Percentiles rank a stretch among this genome's conserved stretches.
Conservation (phyloP, 805 yeast species). For the Hanseniaspora guilliermondii region DNA sequence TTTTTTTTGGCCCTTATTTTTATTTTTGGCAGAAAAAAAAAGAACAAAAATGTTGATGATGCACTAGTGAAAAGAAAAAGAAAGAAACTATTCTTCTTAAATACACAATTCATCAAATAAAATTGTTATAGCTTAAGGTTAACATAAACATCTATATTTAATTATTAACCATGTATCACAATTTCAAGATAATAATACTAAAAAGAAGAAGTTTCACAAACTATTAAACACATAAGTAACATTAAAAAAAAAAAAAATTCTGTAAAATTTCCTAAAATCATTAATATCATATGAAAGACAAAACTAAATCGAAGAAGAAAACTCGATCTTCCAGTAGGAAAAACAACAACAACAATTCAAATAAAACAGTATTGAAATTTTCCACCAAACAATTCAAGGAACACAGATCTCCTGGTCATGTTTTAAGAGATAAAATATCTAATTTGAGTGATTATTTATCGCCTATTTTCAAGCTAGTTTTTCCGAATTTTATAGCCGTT, state of each 20-base stretch:
- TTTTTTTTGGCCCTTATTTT: not conserved
- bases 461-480: slow-evolving; percentile 30
- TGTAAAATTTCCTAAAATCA: not conserved
- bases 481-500: slow-evolving; percentile 41
- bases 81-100: no score
- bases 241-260: no score
- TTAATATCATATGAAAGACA: not conserved
- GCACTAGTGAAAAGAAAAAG: no score
- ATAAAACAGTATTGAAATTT: slow-evolving; percentile 18
- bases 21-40: not conserved
- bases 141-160: no score
- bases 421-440: slow-evolving; percentile 30
- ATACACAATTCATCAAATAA: no score
- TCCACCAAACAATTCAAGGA: slow-evolving; percentile 16
- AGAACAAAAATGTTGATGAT: not conserved
- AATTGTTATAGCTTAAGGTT: no score
- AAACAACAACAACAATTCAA: not conserved
- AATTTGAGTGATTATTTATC: slow-evolving; percentile 23
- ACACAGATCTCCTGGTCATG: slow-evolving; percentile 31
- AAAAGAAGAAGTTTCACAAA: no score
- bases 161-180: no score
- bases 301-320: not conserved
- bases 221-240: no score
- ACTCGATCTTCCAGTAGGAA: not conserved
- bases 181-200: no score